These are phyloP conservation scores for Torrubiella hemipterigena DNA, from an alignment of 2,329 filamentous ascomycete genomes.

Conservation along the genomic window DNA sequence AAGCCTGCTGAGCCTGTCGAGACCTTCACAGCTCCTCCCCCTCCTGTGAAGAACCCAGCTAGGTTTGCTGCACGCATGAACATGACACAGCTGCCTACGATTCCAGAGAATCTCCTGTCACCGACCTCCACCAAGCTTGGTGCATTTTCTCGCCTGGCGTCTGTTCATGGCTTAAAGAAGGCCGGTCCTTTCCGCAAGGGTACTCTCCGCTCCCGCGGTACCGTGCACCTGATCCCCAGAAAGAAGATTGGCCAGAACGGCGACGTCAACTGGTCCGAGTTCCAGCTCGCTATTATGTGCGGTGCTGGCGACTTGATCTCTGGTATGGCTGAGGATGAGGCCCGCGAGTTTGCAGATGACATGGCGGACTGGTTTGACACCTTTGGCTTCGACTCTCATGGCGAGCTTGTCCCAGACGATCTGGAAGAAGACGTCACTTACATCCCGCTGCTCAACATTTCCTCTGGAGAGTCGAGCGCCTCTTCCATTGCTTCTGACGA, in stretches of 20 bases:
- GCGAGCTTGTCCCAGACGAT: constrained; percentile 21
- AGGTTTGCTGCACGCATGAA: constrained; percentile 5
- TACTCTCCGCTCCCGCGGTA: no score
- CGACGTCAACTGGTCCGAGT: constrained; percentile 43
- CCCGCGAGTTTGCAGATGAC: constrained; percentile 28
- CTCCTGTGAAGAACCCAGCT: constrained; percentile 8
- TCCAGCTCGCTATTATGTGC: constrained; percentile 52
- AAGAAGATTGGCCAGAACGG: not conserved
- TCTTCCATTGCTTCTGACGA: constrained; percentile 4
- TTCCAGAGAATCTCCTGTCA: constrained; percentile 25
- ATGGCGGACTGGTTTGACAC: constrained; percentile 38
- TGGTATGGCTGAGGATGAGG: constrained; percentile 30
- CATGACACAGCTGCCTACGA: constrained; percentile 23
- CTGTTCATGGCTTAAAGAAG: constrained; percentile 7
- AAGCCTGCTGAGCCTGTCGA: no score
- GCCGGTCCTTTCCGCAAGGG: no score
- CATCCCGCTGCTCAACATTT: constrained; percentile 11
- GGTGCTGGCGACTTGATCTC: constrained; percentile 39
- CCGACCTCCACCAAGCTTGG: no score
- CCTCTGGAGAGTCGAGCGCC: constrained; percentile 4
- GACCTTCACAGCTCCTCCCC: no score
- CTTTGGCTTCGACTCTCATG: constrained; percentile 32
- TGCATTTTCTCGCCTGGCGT: constrained; percentile 1
- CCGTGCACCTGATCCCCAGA: not conserved
- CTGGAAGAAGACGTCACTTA: no score